These are phyloP conservation scores for Penicillium sp. DNA, from an alignment of 2,329 filamentous ascomycete genomes.

Conservation along the genomic window DNA sequence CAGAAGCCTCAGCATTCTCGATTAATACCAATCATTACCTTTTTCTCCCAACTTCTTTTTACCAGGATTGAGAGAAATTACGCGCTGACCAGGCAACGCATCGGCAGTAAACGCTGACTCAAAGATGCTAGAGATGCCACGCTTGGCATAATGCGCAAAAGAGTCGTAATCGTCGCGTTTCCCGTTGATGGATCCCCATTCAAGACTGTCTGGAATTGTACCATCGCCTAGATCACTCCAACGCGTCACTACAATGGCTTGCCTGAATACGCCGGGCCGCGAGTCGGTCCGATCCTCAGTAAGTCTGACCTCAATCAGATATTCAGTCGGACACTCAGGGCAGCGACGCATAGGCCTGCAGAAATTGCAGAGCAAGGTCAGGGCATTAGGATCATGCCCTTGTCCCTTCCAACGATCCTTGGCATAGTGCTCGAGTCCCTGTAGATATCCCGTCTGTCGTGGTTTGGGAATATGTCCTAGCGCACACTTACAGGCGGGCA, in stretches of 20 bases:
- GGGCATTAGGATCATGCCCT: slow-evolving; percentile 46
- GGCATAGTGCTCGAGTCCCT: slow-evolving; percentile 47
- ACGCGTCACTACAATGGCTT: slow-evolving; percentile 63
- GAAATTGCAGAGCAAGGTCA: slow-evolving; percentile 54
- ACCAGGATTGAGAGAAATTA: slow-evolving; percentile 63
- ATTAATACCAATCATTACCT: slow-evolving; percentile 63
- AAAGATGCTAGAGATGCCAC: slow-evolving; percentile 63
- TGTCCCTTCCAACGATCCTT: slow-evolving; percentile 37
- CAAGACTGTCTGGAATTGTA: slow-evolving; percentile 49
- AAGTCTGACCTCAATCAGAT: slow-evolving; percentile 64
- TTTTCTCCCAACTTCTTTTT: slow-evolving; percentile 59
- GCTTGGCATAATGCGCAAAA: slow-evolving; percentile 56
- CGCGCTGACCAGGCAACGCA: slow-evolving; percentile 60
- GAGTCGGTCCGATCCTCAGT: slow-evolving; percentile 58
- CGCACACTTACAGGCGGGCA: slow-evolving; percentile 65
- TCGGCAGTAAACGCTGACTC: slow-evolving; percentile 60
- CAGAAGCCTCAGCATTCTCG: background rate
- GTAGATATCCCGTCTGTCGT: slow-evolving; percentile 43
- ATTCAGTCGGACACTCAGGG: slow-evolving; percentile 66
- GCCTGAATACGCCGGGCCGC: slow-evolving; percentile 55
- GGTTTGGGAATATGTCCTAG: slow-evolving; percentile 60
- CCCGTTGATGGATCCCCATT: slow-evolving; percentile 63
- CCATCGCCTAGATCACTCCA: slow-evolving; percentile 67
- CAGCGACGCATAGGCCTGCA: slow-evolving; percentile 65
- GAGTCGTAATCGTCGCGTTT: slow-evolving; percentile 54